Evolutionary conservation across 345 rosid species (phyloP), one percentile per base, ranked within the genome.

Genomic region (Kandelia obovata): DNA sequence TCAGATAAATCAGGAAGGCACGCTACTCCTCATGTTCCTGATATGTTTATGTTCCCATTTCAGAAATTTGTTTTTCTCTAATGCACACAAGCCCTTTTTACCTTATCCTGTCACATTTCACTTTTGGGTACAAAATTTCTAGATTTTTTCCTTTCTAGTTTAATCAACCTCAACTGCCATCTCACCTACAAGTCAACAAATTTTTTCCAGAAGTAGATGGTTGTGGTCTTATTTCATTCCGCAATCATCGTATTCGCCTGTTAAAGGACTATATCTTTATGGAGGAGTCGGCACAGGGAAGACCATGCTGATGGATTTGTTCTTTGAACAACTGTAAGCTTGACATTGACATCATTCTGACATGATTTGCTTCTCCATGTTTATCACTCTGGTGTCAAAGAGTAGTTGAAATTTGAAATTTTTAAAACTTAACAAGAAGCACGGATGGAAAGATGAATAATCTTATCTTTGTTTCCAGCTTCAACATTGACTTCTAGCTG

Each of bases 281-380:
- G 99, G 98, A 59, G 99, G 99, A 63, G 98, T 95, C 15, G 99
- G 99, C 68, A 95, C 98, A 11, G 98, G 99, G 55, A 95, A 95
- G 82, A 95, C 99, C 58, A 95, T 95, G 99, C 80, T 95, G 84
- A 90, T 95, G 99, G 99, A 95, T 78, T 80, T 95, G 75, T 95
- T 92, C 86, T 95, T 73, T 61, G 76, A 83, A 75, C 97, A 86
- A 74, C 43, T 95, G 97, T 95, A 85, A 84, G 96, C 77, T 78
- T 61, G 60, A 52, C 53, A 25, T 5, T 4, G 60, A 34, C 55
- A 35, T 60, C 23, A 35, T 59, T 28, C 16, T 21, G 17, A 56
- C 26, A 43, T 43, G 49, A 15, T 15, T 39, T 11, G 10, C 28
- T 1, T 58, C 49, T 4, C 28, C 43, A 58, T 64, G 28, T 46